Conservation (phyloP, 176 grass and related monocot genomes). For the Oryza meridionalis region DNA sequence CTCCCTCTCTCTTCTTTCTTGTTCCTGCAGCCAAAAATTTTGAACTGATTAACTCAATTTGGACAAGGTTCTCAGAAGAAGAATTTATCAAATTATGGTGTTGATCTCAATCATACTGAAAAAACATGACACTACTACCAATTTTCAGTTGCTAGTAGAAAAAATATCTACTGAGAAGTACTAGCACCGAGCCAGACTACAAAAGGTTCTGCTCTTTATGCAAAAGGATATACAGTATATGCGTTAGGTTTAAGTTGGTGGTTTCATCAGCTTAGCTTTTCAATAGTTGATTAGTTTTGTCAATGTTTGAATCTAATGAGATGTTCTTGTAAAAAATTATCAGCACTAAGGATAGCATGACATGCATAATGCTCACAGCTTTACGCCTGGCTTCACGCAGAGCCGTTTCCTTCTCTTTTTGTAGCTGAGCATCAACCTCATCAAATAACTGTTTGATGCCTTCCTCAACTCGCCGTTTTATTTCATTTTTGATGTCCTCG, state of each 20-base stretch:
- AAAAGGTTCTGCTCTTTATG: neutral
- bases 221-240: conserved; percentile 13
- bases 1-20: conserved; percentile 87
- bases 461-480: conserved; percentile 79
- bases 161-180: neutral
- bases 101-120: neutral
- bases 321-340: conserved; percentile 19
- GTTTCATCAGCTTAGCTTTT: neutral
- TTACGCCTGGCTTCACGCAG: conserved; percentile 74
- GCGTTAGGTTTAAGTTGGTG: neutral
- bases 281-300: neutral
- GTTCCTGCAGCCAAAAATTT: conserved; percentile 59
- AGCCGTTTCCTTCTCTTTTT: conserved; percentile 82
- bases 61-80: neutral
- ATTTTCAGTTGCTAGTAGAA: neutral
- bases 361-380: conserved; percentile 54
- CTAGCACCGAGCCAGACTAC: neutral
- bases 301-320: neutral
- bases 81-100: conserved; percentile 7
- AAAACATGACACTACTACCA: neutral
- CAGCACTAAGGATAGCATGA: conserved; percentile 19
- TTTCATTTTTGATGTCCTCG: conserved; percentile 69
- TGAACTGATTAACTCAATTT: neutral
- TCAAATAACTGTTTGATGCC: conserved; percentile 83
- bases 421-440: conserved; percentile 82